phyloP scores from a whole-genome alignment of 495 filamentous ascomycete species.

The Chlorociboria aeruginascens region DNA sequence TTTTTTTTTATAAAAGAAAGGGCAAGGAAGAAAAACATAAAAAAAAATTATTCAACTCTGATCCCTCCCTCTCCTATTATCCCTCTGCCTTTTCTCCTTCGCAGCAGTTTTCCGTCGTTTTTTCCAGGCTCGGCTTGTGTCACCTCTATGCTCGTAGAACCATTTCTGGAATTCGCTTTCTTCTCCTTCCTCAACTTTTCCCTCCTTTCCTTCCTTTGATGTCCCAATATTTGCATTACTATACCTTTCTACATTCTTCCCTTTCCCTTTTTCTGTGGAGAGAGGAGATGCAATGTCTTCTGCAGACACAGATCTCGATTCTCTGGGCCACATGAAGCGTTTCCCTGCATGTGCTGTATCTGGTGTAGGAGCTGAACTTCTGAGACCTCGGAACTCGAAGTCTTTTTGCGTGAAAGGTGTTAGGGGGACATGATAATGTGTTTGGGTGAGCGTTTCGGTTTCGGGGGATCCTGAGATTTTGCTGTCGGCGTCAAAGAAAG shows the following conservation, averaged over 20 bases:
- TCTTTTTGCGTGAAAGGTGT: slow-evolving; percentile 75
- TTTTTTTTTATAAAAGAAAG: no score
- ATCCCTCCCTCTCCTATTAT: slow-evolving; percentile 54
- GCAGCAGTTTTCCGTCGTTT: slow-evolving; percentile 63
- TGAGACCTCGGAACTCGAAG: slow-evolving; percentile 53
- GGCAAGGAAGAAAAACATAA: neutral
- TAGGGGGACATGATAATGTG: slow-evolving; percentile 42
- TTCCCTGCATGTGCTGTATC: slow-evolving; percentile 72
- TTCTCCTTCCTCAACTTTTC: slow-evolving; percentile 16
- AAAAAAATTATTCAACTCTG: neutral
- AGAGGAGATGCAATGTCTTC: slow-evolving; percentile 23
- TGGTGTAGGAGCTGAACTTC: slow-evolving; percentile 87
- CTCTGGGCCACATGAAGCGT: slow-evolving; percentile 34
- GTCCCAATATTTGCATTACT: slow-evolving; percentile 3
- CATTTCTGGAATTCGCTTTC: slow-evolving; percentile 68
- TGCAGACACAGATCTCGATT: slow-evolving; percentile 24
- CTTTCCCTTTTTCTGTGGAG: slow-evolving; percentile 2
- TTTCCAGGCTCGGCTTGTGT: slow-evolving; percentile 87
- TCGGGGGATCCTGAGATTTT: slow-evolving; percentile 20
- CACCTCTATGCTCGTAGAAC: slow-evolving; percentile 88
- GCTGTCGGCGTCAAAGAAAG: slow-evolving; percentile 36
- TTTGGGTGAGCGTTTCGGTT: slow-evolving; percentile 38
- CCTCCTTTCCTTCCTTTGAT: slow-evolving; percentile 21
- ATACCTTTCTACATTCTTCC: neutral
- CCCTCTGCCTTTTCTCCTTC: slow-evolving; percentile 80